Evolutionary conservation across 2,329 filamentous ascomycete genomes (phyloP), one percentile per base, ranked within the genome.

Genomic region (Xylariaceae sp.): DNA sequence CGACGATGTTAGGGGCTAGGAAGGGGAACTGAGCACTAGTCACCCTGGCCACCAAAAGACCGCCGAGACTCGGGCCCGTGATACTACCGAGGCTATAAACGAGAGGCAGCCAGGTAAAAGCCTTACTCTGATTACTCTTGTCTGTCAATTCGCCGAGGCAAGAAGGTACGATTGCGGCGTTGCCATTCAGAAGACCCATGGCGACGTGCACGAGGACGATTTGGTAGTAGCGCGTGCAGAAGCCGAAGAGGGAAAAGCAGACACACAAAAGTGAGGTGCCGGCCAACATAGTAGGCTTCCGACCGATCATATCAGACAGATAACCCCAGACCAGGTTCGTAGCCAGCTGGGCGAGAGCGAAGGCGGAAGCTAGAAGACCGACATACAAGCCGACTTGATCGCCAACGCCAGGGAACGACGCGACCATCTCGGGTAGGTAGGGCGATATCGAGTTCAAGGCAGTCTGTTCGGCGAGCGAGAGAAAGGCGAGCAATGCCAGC

Each of bases 11-110:
- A 0, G 94, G 92, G 0, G 83, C 79, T 3, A 96, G 76, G 64
- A 95, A 99, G 0, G 94, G 94, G 68, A 89, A 92, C 1, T 77
- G 76, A 47, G 81, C 80, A 1, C 71, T 68, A 4, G 81, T 79
- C 31, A 82, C 68, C 46, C 77, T 78, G 44, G 85, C 81, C 0
- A 95, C 88, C 52, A 97, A 73, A 41, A 96, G 70, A 0, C 94
- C 94, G 11, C 94, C 94, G n/a, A 97, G 73, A 1, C 95, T 84
- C 0, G 94, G 94, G 0, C 94, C 94, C 0, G 91, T 94, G 58
- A 99, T 96, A 43, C 89, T 89, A 19, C 94, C 94, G 35, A 99
- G 77, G 3, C 92, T 92, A 71, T 99, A 99, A n/a, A 97, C 86
- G 40, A 97, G 87, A 0, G 94, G 94, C 42, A 99, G 76, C 74